Evolutionary conservation across 163 green algal genomes (phyloP).

Genomic region (Trebouxia gelatinosa): DNA sequence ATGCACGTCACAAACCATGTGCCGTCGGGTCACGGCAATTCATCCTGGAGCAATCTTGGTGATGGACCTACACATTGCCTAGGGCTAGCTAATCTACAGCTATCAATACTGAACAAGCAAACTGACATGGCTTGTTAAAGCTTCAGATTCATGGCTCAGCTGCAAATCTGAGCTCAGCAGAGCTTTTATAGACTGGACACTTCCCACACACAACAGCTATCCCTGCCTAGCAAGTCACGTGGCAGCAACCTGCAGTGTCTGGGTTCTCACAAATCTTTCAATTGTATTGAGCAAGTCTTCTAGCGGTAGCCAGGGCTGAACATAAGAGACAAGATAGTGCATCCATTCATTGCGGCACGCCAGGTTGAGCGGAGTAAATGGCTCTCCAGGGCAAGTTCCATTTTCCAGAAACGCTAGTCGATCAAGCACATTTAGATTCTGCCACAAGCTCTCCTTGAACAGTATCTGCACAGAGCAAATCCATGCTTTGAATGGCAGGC

Average conservation of each 20-base stretch:
- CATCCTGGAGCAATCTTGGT: too few species aligned
- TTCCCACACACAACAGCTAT: background rate
- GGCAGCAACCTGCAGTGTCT: background rate
- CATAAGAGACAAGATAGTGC: conserved; percentile 12
- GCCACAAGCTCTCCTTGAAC: background rate
- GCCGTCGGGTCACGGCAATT: too few species aligned
- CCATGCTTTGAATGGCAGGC: too few species aligned
- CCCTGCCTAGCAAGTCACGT: background rate
- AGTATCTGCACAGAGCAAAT: conserved; percentile 9
- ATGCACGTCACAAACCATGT: too few species aligned
- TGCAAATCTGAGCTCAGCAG: background rate
- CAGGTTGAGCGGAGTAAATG: background rate
- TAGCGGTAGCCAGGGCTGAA: background rate
- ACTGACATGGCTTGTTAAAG: background rate
- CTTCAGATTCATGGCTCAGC: background rate
- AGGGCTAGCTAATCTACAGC: background rate
- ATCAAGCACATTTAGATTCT: background rate
- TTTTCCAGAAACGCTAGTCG: background rate
- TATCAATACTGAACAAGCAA: too few species aligned
- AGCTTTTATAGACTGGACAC: background rate
- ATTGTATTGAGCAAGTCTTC: background rate
- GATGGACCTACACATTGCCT: too few species aligned
- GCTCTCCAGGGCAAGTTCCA: background rate
- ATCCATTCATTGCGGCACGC: conserved; percentile 8
- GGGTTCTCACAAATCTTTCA: background rate